Evolutionary conservation across 306 rosid species (phyloP).

Genomic region (barrel medic (Medicago truncatula)): MtrunA17r5.0-ANR NC_053042.1:7178501-7179000

Average conservation of each 20-base stretch:
- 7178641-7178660: constrained; percentile 74
- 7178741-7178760: too few relatives aligned
- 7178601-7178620: constrained; percentile 53
- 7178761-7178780: too few relatives aligned
- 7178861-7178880: not conserved
- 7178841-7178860: not conserved
- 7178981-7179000: not conserved
- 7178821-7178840: not conserved
- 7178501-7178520: constrained; percentile 47
- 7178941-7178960: not conserved
- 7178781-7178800: too few relatives aligned
- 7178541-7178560: constrained; percentile 70
- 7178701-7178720: too few relatives aligned
- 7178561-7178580: constrained; percentile 56
- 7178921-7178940: too few relatives aligned
- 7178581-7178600: constrained; percentile 51
- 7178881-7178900: not conserved
- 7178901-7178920: too few relatives aligned
- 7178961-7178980: not conserved
- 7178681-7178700: constrained; percentile 58
- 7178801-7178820: too few relatives aligned
- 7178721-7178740: too few relatives aligned
- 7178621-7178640: constrained; percentile 78
- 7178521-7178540: constrained; percentile 66
- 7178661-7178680: constrained; percentile 60